phyloP scores from a whole-genome alignment of 306 rosid species.

The Dryas octopetala region DNA sequence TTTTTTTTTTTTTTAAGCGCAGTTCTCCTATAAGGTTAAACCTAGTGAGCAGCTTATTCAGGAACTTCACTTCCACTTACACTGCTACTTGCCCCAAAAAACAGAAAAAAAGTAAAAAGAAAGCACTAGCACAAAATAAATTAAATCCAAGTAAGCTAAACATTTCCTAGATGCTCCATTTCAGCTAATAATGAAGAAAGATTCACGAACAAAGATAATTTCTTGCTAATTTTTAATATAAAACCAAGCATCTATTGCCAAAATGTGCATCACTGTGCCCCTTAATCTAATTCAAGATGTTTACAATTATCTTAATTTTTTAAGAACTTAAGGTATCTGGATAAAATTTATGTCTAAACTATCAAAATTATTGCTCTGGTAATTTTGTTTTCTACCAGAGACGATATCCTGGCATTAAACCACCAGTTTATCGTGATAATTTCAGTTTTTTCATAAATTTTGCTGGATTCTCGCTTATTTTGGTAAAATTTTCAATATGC shows the following conservation, averaged over 20 bases:
- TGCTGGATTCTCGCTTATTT: no score
- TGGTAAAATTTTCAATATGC: no score
- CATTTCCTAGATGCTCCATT: not conserved
- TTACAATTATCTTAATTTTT: no score
- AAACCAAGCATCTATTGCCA: not conserved
- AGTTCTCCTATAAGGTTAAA: not conserved
- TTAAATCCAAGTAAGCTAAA: not conserved
- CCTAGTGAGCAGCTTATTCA: not conserved
- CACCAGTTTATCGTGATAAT: not conserved
- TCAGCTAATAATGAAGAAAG: not conserved
- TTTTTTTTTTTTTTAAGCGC: not conserved
- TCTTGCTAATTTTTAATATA: not conserved
- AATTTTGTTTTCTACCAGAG: not conserved
- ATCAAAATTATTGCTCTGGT: not conserved
- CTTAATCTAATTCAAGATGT: not conserved
- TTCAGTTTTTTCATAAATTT: no score
- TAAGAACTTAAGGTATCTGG: not conserved
- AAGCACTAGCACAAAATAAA: not conserved
- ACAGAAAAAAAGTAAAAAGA: not conserved
- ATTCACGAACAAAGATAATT: not conserved
- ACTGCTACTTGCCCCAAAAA: not conserved
- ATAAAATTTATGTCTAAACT: not conserved
- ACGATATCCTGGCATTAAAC: not conserved
- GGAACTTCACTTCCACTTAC: conserved; percentile 5
- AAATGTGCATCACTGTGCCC: not conserved